Base-by-base conservation (phyloP, 2,329 filamentous ascomycete species). In the Exserohilum rostratum region DNA sequence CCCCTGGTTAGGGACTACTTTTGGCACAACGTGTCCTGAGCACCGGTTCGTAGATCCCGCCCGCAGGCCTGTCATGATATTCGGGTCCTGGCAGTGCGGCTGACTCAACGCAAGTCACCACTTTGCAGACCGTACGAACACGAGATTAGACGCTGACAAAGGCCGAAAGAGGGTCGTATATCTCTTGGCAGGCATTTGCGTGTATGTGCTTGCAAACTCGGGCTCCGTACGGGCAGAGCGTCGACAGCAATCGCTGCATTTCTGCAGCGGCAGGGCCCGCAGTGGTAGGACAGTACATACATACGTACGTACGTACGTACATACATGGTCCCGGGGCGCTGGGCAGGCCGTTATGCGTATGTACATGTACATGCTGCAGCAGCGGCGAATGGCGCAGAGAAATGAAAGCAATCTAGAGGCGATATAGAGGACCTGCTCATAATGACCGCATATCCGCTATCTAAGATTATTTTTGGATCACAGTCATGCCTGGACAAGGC, bases 41-140 rank as follows among this genome's bases (percentile, higher is more conserved):
- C 67, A 70, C 66, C 66, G 66, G 70, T 73, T 74, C 67, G 70
- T 66, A 71, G 72, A 74, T 74, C 71, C 66, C 66, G 70, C 70
- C 69, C 70, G 69, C 55, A 60, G 55, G 54, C 58, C 52, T 63
- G 60, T 56, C 51, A 52, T 54, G 42, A 54, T 50, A 47, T 44
- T 52, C 47, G 47, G 43, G 42, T 52, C 56, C 49, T 46, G 53
- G 55, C 40, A 22, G 40, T 45, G 49, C 43, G 52, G 47, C 47
- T 61, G 60, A 61, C 53, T 59, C 51, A 50, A 35, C 18, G 18
- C 18, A 25, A n/a, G 18, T 27, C 20, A 20, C 43, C 22, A 18
- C 11, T 30, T 13, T 12, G 34, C 30, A 49, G 29, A 25, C 40
- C 5, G 37, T 20, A 43, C 29, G n/a, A 47, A 47, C 22, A 43